Conservation (phyloP, 495 filamentous ascomycete genomes). For the Stereocaulon alpinum region DNA sequence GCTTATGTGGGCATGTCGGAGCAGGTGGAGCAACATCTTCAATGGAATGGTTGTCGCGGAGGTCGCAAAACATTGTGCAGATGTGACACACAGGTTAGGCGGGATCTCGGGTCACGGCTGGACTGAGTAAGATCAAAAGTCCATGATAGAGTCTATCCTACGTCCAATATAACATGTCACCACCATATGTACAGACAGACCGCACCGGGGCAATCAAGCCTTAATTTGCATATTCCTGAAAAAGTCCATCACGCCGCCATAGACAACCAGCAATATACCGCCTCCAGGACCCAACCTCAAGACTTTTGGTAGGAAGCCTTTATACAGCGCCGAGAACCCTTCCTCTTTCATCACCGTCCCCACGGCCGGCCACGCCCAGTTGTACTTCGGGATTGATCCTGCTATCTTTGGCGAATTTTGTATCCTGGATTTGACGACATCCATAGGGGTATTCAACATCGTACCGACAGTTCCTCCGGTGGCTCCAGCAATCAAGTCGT, state of each 20-base stretch:
- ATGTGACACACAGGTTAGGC: too few relatives aligned
- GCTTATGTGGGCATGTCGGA: too few relatives aligned
- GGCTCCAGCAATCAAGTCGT: constrained; percentile 78
- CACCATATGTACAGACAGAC: background rate
- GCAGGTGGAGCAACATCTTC: too few relatives aligned
- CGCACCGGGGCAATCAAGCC: constrained; percentile 11
- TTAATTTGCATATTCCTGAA: constrained; percentile 47
- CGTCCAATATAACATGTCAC: background rate
- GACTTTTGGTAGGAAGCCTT: constrained; percentile 96
- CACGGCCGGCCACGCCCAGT: constrained; percentile 88
- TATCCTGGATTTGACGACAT: constrained; percentile 95
- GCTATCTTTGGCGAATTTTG: constrained; percentile 80
- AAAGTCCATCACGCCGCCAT: constrained; percentile 89
- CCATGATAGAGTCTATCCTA: background rate
- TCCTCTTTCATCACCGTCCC: constrained; percentile 85
- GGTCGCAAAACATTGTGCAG: background rate
- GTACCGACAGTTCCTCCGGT: constrained; percentile 89
- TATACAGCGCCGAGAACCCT: constrained; percentile 85
- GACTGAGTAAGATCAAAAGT: too few relatives aligned
- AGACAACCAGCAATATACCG: constrained; percentile 87
- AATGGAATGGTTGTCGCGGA: too few relatives aligned
- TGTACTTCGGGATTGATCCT: constrained; percentile 81
- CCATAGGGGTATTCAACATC: constrained; percentile 90
- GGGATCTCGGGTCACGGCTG: too few relatives aligned
- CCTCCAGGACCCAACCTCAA: constrained; percentile 78